A percentile compares a stretch with the other conserved stretches of the same genome.
Conservation (phyloP, 108 stramenopile genomes). For the Nitzschia putrida region DNA sequence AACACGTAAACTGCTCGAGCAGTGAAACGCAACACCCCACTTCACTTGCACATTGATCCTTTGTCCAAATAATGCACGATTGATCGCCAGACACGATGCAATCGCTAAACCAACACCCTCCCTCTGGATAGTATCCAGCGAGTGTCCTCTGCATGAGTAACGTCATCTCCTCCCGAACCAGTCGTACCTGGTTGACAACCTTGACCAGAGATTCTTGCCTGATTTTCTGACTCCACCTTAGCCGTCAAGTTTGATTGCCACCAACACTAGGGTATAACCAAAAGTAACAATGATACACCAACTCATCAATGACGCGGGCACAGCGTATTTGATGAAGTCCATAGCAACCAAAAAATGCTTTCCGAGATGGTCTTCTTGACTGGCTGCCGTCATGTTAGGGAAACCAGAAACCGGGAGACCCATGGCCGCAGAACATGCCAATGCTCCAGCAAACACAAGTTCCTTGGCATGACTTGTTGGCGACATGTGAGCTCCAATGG, state of each 20-base stretch:
- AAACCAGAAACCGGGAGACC: conserved; percentile 11
- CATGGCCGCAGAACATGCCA: conserved; percentile 17
- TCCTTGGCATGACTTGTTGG: neutral
- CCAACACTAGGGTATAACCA: neutral
- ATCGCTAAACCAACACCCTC: too few species aligned
- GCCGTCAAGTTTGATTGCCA: neutral
- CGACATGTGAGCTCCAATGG: conserved; percentile 3
- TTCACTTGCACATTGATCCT: too few species aligned
- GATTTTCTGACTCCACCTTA: neutral
- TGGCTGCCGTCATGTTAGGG: conserved; percentile 8
- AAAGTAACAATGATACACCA: conserved; percentile 3
- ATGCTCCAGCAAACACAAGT: conserved; percentile 7
- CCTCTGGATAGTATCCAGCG: too few species aligned
- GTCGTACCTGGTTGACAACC: too few species aligned
- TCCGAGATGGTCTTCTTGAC: conserved; percentile 5
- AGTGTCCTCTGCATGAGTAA: too few species aligned
- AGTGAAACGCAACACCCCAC: too few species aligned
- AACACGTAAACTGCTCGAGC: too few species aligned
- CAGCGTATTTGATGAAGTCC: conserved; percentile 9
- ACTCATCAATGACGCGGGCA: conserved; percentile 9
- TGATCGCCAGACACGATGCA: too few species aligned
- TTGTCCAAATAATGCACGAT: too few species aligned
- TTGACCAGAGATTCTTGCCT: neutral
- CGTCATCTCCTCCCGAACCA: too few species aligned
- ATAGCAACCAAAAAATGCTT: neutral